Conservation (phyloP, 106 monocot genomes). For the Dioscorea zingiberensis region DNA sequence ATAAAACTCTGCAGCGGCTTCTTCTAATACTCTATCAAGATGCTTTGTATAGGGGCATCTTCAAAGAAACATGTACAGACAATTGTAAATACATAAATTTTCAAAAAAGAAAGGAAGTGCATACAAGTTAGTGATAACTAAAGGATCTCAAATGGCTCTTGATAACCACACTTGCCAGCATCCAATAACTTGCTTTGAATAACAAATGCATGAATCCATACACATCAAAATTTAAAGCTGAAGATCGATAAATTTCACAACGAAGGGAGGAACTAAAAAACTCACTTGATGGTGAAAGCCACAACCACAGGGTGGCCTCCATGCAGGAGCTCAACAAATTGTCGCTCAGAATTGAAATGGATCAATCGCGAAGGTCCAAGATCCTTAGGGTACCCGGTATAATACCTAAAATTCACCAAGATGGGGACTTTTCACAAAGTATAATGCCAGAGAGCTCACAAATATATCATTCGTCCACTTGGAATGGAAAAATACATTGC, state of each 20-base stretch:
- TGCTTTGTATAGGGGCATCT: conserved; percentile 78
- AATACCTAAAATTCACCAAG: conserved; percentile 43
- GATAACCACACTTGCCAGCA: too few relatives aligned
- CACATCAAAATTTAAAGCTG: too few relatives aligned
- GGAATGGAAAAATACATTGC: neutral
- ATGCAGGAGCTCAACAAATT: conserved; percentile 83
- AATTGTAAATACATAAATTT: too few relatives aligned
- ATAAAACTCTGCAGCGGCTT: conserved; percentile 82
- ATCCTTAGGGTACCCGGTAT: conserved; percentile 92
- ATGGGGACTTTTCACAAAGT: too few relatives aligned
- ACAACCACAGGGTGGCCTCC: conserved; percentile 80
- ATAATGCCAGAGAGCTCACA: too few relatives aligned
- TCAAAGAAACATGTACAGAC: neutral
- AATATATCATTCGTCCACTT: neutral
- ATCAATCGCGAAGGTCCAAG: conserved; percentile 68
- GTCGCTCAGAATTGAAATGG: conserved; percentile 82
- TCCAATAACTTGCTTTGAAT: too few relatives aligned
- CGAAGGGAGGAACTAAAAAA: neutral
- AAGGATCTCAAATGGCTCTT: too few relatives aligned
- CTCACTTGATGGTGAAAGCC: conserved; percentile 82
- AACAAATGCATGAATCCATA: too few relatives aligned
- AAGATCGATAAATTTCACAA: too few relatives aligned
- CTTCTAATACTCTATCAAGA: conserved; percentile 79
- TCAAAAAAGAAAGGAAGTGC: too few relatives aligned
- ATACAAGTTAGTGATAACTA: too few relatives aligned